These are phyloP conservation scores for Colletotrichum navitas DNA, from an alignment of 2,329 filamentous ascomycete genomes.

Conservation along the genomic window DNA sequence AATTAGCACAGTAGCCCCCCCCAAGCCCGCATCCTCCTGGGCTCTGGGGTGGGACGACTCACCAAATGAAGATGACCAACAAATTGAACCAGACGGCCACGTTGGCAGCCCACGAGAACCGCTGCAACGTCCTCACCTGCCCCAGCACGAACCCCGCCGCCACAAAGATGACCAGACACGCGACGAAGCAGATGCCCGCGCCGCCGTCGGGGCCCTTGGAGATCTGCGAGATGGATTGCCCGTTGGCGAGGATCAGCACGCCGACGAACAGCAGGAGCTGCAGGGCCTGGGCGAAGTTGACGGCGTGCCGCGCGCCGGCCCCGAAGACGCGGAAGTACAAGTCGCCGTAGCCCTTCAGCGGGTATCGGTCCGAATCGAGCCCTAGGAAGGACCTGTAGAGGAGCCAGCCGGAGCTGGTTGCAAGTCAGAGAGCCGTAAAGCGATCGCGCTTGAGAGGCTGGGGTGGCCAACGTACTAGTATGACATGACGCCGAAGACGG, in stretches of 20 bases:
- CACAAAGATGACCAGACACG: slow-evolving; percentile 64
- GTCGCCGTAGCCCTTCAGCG: slow-evolving; percentile 61
- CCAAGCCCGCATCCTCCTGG: too few relatives aligned
- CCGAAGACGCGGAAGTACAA: slow-evolving; percentile 63
- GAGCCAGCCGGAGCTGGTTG: slow-evolving; percentile 58
- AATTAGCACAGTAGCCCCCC: background rate
- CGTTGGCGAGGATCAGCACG: slow-evolving; percentile 65
- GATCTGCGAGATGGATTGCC: slow-evolving; percentile 67
- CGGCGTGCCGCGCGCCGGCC: slow-evolving; percentile 56
- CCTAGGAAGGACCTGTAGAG: slow-evolving; percentile 61
- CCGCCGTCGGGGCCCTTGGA: slow-evolving; percentile 50
- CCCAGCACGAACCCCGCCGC: slow-evolving; percentile 64
- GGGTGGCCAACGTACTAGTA: slow-evolving; percentile 12
- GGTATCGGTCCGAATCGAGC: slow-evolving; percentile 61
- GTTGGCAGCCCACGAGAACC: slow-evolving; percentile 68
- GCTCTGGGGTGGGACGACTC: slow-evolving; percentile 23
- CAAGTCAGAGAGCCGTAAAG: slow-evolving; percentile 21
- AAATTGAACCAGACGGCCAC: slow-evolving; percentile 68
- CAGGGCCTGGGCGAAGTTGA: slow-evolving; percentile 63
- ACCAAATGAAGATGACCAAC: slow-evolving; percentile 63
- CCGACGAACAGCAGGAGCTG: slow-evolving; percentile 64
- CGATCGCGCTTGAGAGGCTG: accelerated
- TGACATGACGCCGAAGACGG: slow-evolving; percentile 55
- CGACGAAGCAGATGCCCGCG: slow-evolving; percentile 63
- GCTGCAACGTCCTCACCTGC: slow-evolving; percentile 67